Conservation (phyloP, 345 rosid species). For the Nephelium lappaceum region DNA sequence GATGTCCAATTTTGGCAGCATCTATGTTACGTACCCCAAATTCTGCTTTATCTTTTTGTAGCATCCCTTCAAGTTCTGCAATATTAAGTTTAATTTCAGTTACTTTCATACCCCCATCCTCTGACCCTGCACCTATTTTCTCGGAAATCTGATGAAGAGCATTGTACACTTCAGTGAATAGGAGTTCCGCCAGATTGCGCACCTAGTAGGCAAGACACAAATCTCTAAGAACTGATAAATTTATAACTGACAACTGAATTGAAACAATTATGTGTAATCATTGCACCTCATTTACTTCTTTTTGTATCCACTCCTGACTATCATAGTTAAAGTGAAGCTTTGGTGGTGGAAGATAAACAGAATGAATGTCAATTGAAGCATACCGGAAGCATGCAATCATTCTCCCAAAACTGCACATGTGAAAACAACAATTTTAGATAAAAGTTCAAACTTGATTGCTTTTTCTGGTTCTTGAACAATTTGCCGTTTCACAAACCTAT, state of each 20-base stretch:
- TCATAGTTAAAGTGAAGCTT: constrained; percentile 78
- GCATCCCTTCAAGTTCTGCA: constrained; percentile 61
- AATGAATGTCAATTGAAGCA: constrained; percentile 82
- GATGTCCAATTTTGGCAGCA: constrained; percentile 3
- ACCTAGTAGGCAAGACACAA: constrained; percentile 48
- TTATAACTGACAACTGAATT: constrained; percentile 10
- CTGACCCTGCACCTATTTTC: constrained; percentile 44
- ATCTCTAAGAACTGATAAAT: constrained; percentile 18
- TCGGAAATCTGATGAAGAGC: constrained; percentile 58
- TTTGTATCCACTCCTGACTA: constrained; percentile 81
- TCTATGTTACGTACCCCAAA: constrained; percentile 61
- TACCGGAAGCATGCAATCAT: constrained; percentile 99
- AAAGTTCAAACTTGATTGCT: constrained; percentile 18
- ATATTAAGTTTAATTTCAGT: constrained; percentile 40
- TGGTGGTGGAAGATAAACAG: constrained; percentile 81
- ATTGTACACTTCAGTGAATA: constrained; percentile 65
- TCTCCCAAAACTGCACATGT: constrained; percentile 72
- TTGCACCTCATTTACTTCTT: constrained; percentile 78
- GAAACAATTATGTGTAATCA: constrained; percentile 13
- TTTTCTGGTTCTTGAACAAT: neutral
- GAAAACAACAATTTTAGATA: constrained; percentile 29
- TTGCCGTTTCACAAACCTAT: neutral
- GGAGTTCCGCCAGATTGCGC: constrained; percentile 50
- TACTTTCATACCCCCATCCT: constrained; percentile 33
- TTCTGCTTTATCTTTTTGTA: constrained; percentile 71